Evolutionary conservation across 352 stramenopile species (phyloP), one percentile per base, ranked within the genome.

Genomic region (Thalassiosira mediterranea): DNA sequence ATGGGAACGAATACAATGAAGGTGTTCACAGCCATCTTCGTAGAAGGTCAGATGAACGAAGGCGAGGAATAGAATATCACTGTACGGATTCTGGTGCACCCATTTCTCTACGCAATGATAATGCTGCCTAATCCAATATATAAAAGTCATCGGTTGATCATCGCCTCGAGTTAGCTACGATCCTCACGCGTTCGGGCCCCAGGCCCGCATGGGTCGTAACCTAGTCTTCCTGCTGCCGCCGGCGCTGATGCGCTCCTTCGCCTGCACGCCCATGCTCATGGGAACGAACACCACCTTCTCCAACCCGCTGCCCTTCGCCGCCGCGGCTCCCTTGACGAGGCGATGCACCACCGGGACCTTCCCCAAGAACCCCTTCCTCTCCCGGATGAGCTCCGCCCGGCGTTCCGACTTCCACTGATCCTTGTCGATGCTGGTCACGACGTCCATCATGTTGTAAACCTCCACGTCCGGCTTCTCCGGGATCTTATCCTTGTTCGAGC

Each of bases 371-470:
- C 71, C 71, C 38, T 80, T 80, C 8, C 46, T 51, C 7, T 80
- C 71, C 13, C 71, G 37, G 42, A 37, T 32, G n/a, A 74, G 58
- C 52, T 70, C 61, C 2, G 42, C 28, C 23, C 57, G 38, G 7
- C 60, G 38, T 28, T 76, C 29, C 17, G 29, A 26, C 29, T 72
- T 79, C 66, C 63, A 86, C 44, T 82, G 52, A 46, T 92, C 82
- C 54, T 79, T 78, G 53, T 92, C 87, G 63, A 91, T 90, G 28
- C 69, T 84, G 2, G 84, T 88, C 1, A 91, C 66, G 19, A 92
- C 65, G 76, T 92, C 87, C 52, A 84, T 71, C 31, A 90, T 64
- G 63, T 92, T 90, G 65, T 88, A 90, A 8, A 92, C 87, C 76
- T 92, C 81, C 4, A 92, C 82, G 34, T 59, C 31, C 3, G 69